A percentile compares a stretch with the other conserved stretches of the same genome.
Conservation (phyloP, 2,329 filamentous ascomycete genomes). For the Penicillium sp. region DNA sequence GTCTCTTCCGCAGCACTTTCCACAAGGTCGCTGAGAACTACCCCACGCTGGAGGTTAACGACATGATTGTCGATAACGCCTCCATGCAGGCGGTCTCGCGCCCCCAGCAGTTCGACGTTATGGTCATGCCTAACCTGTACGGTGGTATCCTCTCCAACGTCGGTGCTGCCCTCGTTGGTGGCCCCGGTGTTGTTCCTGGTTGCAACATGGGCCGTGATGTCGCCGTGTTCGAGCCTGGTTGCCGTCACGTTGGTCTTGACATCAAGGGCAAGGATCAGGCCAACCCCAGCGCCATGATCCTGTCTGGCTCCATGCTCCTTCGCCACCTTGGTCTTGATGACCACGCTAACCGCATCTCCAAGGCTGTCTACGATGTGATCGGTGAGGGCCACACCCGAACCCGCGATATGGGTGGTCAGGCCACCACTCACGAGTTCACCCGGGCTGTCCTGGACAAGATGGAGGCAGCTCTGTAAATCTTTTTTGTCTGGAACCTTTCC, state of each 20-base stretch:
- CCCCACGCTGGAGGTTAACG: constrained; percentile 91
- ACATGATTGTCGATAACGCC: constrained; percentile 99
- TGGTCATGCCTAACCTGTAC: constrained; percentile 99
- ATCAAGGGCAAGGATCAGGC: constrained; percentile 99
- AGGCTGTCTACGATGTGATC: constrained; percentile 74
- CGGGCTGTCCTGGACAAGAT: constrained; percentile 92
- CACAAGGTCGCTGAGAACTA: constrained; percentile 91
- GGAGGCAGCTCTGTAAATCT: constrained; percentile 66
- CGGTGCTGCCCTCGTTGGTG: constrained; percentile 92
- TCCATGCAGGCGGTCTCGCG: constrained; percentile 97
- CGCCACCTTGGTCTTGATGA: constrained; percentile 96
- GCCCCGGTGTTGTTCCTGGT: constrained; percentile 93
- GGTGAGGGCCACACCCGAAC: constrained; percentile 86
- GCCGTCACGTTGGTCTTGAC: constrained; percentile 97
- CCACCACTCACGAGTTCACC: constrained; percentile 93
- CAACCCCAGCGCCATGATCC: constrained; percentile 93
- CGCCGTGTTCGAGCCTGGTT: constrained; percentile 97
- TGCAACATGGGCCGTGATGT: constrained; percentile 99
- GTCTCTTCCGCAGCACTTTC: constrained; percentile 97
- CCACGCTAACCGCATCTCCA: constrained; percentile 97
- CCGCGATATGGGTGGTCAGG: constrained; percentile 90
- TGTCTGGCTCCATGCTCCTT: constrained; percentile 95
- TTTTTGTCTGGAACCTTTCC: constrained; percentile 6
- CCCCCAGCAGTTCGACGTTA: constrained; percentile 98
- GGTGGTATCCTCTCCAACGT: constrained; percentile 99